Evolutionary conservation across 2,329 filamentous ascomycete species (phyloP).

Genomic region (Sporothrix variecibatus): DNA sequence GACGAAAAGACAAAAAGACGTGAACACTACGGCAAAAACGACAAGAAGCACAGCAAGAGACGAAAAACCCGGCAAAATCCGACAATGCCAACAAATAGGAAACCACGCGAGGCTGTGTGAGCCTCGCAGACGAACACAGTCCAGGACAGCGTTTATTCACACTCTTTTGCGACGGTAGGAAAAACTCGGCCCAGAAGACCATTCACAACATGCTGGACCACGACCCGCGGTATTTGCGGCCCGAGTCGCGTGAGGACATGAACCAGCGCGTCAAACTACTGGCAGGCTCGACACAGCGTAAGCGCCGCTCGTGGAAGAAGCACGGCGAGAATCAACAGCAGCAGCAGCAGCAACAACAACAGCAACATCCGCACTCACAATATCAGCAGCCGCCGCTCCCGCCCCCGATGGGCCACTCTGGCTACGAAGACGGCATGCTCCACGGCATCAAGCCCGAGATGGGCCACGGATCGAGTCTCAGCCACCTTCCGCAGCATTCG

Average conservation of each 20-base stretch:
- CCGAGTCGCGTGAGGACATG: slow-evolving; percentile 54
- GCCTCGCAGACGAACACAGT: background rate
- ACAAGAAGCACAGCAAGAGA: background rate
- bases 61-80: background rate
- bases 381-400: slow-evolving; percentile 14
- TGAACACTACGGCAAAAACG: background rate
- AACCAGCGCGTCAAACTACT: slow-evolving; percentile 51
- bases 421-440: slow-evolving; percentile 20
- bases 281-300: slow-evolving; percentile 43
- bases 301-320: slow-evolving; percentile 29
- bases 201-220: slow-evolving; percentile 59
- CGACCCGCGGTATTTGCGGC: slow-evolving; percentile 59
- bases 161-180: slow-evolving; percentile 36
- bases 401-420: slow-evolving; percentile 8
- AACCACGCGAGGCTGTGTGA: background rate
- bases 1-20: background rate
- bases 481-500: slow-evolving; percentile 24
- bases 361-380: background rate
- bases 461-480: slow-evolving; percentile 19
- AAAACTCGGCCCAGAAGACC: slow-evolving; percentile 61
- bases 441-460: slow-evolving; percentile 26
- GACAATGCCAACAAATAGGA: background rate
- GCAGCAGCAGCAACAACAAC: slow-evolving; percentile 8
- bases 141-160: slow-evolving; percentile 21
- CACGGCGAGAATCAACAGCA: background rate